A percentile compares a stretch with the other conserved stretches of the same genome.
phyloP scores from a whole-genome alignment of 495 filamentous ascomycete genomes.

The Saxophila tyrrhenica region DNA sequence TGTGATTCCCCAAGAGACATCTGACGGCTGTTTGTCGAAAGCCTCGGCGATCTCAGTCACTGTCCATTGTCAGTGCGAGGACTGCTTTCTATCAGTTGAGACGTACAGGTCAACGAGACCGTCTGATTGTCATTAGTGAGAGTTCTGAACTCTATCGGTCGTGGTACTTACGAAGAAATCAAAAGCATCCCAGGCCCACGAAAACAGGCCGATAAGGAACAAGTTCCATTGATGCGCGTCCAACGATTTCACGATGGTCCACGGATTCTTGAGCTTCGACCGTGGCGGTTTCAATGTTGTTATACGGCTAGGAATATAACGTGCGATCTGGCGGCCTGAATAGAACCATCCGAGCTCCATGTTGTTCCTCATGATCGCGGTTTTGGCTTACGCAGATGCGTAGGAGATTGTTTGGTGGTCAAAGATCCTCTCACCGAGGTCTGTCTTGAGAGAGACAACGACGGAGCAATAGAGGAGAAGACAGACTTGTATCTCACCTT shows the following conservation, averaged over 20 bases:
- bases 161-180: conserved; percentile 30
- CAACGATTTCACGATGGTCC: conserved; percentile 24
- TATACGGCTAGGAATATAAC: conserved; percentile 29
- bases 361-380: conserved; percentile 31
- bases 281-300: conserved; percentile 28
- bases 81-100: too few relatives aligned
- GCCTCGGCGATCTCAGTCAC: conserved; percentile 29
- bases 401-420: too few relatives aligned
- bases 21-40: conserved; percentile 28
- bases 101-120: too few relatives aligned
- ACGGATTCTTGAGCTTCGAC: conserved; percentile 24
- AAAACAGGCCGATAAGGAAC: conserved; percentile 22
- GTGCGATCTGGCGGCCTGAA: conserved; percentile 28
- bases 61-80: neutral
- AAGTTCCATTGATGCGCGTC: conserved; percentile 35
- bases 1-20: conserved; percentile 30
- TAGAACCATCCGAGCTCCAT: conserved; percentile 35
- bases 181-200: conserved; percentile 36
- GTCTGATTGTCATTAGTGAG: too few relatives aligned
- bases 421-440: too few relatives aligned
- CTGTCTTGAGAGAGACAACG: too few relatives aligned
- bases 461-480: too few relatives aligned
- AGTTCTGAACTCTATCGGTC: too few relatives aligned
- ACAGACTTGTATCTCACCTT: too few relatives aligned
- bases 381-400: neutral